Conservation (phyloP, 2,329 filamentous ascomycete genomes). For the Claviceps sp. region DNA sequence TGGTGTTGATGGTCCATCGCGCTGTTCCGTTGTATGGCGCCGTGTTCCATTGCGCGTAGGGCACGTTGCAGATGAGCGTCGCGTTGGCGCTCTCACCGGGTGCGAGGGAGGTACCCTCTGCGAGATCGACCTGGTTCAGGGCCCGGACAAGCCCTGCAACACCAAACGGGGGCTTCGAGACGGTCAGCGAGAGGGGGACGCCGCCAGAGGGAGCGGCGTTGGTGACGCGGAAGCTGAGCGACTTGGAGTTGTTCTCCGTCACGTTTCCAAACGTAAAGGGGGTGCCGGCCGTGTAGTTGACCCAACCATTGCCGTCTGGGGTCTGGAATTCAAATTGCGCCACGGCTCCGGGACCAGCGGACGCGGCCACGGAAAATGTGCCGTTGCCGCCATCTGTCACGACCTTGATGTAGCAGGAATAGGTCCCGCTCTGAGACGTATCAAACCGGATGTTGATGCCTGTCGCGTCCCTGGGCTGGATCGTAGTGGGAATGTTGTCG, state of each 20-base stretch:
- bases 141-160: slow-evolving; percentile 39
- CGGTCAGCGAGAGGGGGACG: slow-evolving; percentile 37
- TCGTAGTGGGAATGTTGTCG: slow-evolving; percentile 28
- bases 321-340: slow-evolving; percentile 43
- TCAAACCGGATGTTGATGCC: slow-evolving; percentile 34
- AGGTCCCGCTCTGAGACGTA: slow-evolving; percentile 31
- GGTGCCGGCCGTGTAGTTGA: slow-evolving; percentile 26
- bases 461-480: slow-evolving; percentile 25
- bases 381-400: slow-evolving; percentile 34
- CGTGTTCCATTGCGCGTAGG: slow-evolving; percentile 43
- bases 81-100: slow-evolving; percentile 38
- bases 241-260: slow-evolving; percentile 33
- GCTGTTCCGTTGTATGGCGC: slow-evolving; percentile 34
- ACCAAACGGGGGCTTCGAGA: slow-evolving; percentile 48
- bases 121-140: slow-evolving; percentile 41
- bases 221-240: slow-evolving; percentile 37
- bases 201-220: slow-evolving; percentile 34
- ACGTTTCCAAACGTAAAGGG: slow-evolving; percentile 44
- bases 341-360: slow-evolving; percentile 33
- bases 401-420: slow-evolving; percentile 33
- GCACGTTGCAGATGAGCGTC: slow-evolving; percentile 39
- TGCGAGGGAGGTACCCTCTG: slow-evolving; percentile 37
- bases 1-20: slow-evolving; percentile 43
- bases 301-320: slow-evolving; percentile 35
- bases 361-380: slow-evolving; percentile 33